Base-by-base conservation (phyloP, 1,139 yeast genomes). In the Fermentozyma sake region DNA sequence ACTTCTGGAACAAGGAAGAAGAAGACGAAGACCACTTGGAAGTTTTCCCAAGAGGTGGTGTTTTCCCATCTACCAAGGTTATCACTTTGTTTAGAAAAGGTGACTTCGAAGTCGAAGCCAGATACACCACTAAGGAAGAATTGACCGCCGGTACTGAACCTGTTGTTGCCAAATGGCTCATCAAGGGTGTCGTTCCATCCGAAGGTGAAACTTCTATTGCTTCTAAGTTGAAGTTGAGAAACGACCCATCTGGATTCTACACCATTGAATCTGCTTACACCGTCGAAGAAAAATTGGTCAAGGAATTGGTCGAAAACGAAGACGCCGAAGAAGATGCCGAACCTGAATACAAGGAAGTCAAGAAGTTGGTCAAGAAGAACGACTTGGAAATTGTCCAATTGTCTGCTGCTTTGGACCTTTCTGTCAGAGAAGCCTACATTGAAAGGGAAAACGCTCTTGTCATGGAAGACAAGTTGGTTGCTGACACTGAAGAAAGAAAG, bases 401-500 rank as follows among this genome's bases (percentile, higher is more conserved):
- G 48, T 64, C 69, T 42, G 78, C 87, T 39, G 73, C 77, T 33
- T 79, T 93, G 36, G 61, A 82, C 37, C 76, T 70, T 32, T 57
- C 61, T 26, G 59, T 58, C 38, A 73, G 86, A 60, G 69, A 78
- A 49, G 61, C 61, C 33, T 72, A 69, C 47, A 70, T 83, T 41
- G 97, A 91, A 72, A 68, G 69, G 61, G 98, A 91, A 71, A 76
- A 78, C 53, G 72, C 83, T 56, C 67, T 91, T 79, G 72, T 76
- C 42, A 76, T 86, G 57, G 89, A 81, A 56, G 99, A 93, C 68
- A 91, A 87, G 71, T 79, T 91, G 49, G 96, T 91, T 44, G 95
- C 95, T 46, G 97, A 91, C 69, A 93, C 98, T 44, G 98, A 91
- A 72, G 97, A 91, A 69, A 86, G 89, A 66, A 91, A 91, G 84